These are phyloP conservation scores for Onygena corvina DNA, from an alignment of 2,329 filamentous ascomycete genomes.

Conservation along the genomic window DNA sequence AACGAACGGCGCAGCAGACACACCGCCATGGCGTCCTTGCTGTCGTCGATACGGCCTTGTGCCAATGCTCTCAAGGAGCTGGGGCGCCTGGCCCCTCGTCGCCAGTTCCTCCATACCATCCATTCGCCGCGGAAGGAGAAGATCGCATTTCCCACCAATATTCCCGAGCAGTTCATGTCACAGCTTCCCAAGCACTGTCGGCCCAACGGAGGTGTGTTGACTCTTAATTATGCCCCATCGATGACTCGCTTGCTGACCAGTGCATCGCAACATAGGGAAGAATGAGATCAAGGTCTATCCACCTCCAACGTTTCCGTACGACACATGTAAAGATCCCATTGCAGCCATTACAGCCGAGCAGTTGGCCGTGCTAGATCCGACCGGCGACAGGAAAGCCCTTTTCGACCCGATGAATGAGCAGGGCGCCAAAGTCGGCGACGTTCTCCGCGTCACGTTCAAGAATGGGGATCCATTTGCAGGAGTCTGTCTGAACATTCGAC, in stretches of 20 bases:
- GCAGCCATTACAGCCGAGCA: constrained; percentile 54
- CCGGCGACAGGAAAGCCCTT: constrained; percentile 65
- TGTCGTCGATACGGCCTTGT: constrained; percentile 52
- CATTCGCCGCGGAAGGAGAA: constrained; percentile 34
- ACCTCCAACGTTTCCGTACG: constrained; percentile 44
- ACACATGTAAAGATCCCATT: constrained; percentile 50
- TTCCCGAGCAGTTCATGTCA: constrained; percentile 33
- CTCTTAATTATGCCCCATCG: background rate
- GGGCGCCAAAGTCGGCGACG: constrained; percentile 71
- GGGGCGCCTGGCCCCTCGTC: constrained; percentile 34
- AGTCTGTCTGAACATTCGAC: constrained; percentile 73
- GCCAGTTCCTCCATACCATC: constrained; percentile 41
- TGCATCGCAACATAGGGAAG: constrained; percentile 22
- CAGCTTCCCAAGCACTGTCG: constrained; percentile 32
- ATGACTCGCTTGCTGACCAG: constrained; percentile 10
- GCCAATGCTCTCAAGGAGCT: constrained; percentile 52
- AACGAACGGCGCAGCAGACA: background rate
- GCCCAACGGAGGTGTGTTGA: constrained; percentile 27
- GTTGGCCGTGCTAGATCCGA: constrained; percentile 67
- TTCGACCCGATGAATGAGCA: constrained; percentile 67
- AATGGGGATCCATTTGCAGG: constrained; percentile 83
- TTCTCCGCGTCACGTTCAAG: constrained; percentile 76
- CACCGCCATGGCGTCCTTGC: constrained; percentile 44
- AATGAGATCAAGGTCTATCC: constrained; percentile 43
- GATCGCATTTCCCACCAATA: constrained; percentile 30